Conservation (phyloP, 192 early-diverging fungal genomes). For the Coemansia sp. region DNA sequence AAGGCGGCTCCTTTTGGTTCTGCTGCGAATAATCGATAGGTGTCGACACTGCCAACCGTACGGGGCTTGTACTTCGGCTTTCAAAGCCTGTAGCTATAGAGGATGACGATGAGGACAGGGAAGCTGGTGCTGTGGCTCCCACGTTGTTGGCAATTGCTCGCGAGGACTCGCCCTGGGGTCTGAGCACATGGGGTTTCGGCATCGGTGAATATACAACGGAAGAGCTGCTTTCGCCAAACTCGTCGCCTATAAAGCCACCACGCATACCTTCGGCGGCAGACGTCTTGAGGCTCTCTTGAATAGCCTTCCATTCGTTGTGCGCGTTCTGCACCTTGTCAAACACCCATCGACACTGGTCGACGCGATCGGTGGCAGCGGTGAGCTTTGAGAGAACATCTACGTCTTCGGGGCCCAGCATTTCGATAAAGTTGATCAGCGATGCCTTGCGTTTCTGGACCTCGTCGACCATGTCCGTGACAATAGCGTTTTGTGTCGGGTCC, state of each 20-base stretch:
- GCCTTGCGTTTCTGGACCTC: constrained; percentile 36
- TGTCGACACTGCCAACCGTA: not conserved
- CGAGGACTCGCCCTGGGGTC: constrained; percentile 27
- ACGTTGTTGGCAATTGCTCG: constrained; percentile 13
- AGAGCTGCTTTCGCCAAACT: constrained; percentile 5
- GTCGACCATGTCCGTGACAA: constrained; percentile 35
- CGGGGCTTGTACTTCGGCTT: constrained; percentile 5
- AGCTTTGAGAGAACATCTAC: constrained; percentile 24
- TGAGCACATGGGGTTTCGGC: not conserved
- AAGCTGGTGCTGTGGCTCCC: constrained; percentile 2
- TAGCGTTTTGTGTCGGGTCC: constrained; percentile 32
- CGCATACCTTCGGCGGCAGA: constrained; percentile 22
- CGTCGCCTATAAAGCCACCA: constrained; percentile 1
- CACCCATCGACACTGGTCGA: constrained; percentile 38
- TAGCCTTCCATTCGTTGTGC: constrained; percentile 50
- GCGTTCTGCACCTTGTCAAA: constrained; percentile 40
- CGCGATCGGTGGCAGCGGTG: constrained; percentile 17
- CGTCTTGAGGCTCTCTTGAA: constrained; percentile 42
- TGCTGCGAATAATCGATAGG: not conserved
- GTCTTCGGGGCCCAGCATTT: constrained; percentile 27
- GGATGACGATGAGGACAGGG: not conserved
- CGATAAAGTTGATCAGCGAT: constrained; percentile 36
- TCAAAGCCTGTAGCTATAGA: constrained; percentile 9
- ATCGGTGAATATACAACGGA: not conserved
- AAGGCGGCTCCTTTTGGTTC: not conserved